Evolutionary conservation across 2,329 filamentous ascomycete species (phyloP).

Genomic region (Epichloe aotearoae): DNA sequence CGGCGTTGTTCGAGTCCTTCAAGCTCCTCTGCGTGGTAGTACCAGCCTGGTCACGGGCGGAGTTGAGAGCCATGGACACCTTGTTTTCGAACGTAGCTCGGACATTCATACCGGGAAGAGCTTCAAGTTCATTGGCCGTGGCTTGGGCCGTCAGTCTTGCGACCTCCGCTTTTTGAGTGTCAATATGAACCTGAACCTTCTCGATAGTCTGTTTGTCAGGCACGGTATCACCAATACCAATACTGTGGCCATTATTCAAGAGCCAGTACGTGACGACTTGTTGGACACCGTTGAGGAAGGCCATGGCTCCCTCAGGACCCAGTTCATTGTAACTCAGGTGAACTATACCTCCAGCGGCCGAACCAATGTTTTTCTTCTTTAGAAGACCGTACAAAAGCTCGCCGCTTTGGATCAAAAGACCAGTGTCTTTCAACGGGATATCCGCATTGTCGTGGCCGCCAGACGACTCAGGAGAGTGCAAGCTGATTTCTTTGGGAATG

Average conservation of each 20-base stretch:
- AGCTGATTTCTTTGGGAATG: constrained; percentile 75
- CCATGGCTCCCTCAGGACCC: constrained; percentile 72
- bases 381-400: constrained; percentile 83
- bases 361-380: constrained; percentile 89
- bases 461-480: constrained; percentile 46
- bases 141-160: constrained; percentile 61
- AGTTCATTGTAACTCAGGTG: constrained; percentile 96
- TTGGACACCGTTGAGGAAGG: constrained; percentile 92
- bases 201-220: constrained; percentile 75
- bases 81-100: constrained; percentile 97
- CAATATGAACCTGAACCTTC: constrained; percentile 71
- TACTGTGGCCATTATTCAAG: constrained; percentile 89
- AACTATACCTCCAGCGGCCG: constrained; percentile 77
- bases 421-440: constrained; percentile 59
- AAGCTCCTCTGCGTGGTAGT: constrained; percentile 81
- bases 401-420: constrained; percentile 71
- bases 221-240: constrained; percentile 96
- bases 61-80: constrained; percentile 87
- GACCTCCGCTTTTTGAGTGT: constrained; percentile 70
- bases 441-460: constrained; percentile 32
- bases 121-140: constrained; percentile 76
- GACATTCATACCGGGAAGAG: constrained; percentile 96
- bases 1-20: constrained; percentile 92
- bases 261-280: constrained; percentile 96
- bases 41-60: constrained; percentile 92